Evolutionary conservation across 2,329 filamentous ascomycete species (phyloP), one percentile per base, ranked within the genome.

Genomic region (Colletotrichum shisoi): DNA sequence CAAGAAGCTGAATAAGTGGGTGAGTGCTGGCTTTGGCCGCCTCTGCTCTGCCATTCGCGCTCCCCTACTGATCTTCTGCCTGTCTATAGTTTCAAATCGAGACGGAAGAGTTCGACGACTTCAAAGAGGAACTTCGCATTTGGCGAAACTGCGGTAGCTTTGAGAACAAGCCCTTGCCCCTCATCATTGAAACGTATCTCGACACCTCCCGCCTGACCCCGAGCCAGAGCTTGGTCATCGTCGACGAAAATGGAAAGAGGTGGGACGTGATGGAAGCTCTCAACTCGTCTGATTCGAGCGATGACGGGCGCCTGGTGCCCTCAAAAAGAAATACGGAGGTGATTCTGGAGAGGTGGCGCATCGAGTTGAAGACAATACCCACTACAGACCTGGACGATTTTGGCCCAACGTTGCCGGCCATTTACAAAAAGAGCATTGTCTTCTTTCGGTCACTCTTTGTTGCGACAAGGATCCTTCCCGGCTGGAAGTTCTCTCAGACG

Each of bases 341-440:
- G 63, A 84, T 97, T 59, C 82, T 99, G 70, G 95, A 99, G 80
- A 87, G 94, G 72, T 99, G 95, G 95, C 90, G 85, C 64, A 86
- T 99, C 70, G 90, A 95, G 75, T 83, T 98, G 63, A 91, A 91
- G 74, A 86, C 87, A 71, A 80, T 80, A 65, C 77, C 83, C 64
- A 76, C 82, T 76, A 76, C 84, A 71, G 73, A 77, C 39, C 72
- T 76, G 17, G 82, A 86, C 54, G 87, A 86, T 75, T 92, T 89
- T 75, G 86, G 85, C 8, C 82, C 82, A 12, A 83, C 81, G 39
- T 81, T 98, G 58, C 93, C 95, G 15, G 94, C 92, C 59, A 89
- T 97, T 66, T 99, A 99, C 84, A 99, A 99, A 81, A 95, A 96
- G 80, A 93, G 92, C 73, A 96, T 99, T 70, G 91, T 98, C 71